A percentile compares a stretch with the other conserved stretches of the same genome.
phyloP scores from a whole-genome alignment of 2,329 filamentous ascomycete genomes.

The Exophiala sp. region DNA sequence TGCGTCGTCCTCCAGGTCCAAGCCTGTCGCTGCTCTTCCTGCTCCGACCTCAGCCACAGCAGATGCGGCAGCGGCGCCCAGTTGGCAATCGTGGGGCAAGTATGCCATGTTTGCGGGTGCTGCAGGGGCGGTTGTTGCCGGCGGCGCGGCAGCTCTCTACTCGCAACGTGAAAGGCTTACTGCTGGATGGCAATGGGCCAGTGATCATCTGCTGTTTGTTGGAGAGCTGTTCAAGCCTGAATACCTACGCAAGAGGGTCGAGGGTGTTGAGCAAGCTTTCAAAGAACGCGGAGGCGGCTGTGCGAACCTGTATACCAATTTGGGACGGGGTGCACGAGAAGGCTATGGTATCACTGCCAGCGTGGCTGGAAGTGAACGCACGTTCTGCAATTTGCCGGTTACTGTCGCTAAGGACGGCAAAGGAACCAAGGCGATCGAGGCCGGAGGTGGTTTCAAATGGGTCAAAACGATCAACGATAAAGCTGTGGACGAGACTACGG shows the following conservation, averaged over 20 bases:
- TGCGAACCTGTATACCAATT: conserved; percentile 79
- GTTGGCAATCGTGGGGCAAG: conserved; percentile 78
- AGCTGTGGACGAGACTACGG: conserved; percentile 71
- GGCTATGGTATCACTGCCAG: conserved; percentile 47
- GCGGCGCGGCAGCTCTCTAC: conserved; percentile 81
- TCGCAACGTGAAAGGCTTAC: conserved; percentile 76
- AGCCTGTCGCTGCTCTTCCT: conserved; percentile 28
- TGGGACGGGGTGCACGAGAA: conserved; percentile 64
- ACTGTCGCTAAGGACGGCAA: conserved; percentile 19
- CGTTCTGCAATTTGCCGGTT: conserved; percentile 78
- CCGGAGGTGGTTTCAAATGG: conserved; percentile 55
- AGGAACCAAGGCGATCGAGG: conserved; percentile 27
- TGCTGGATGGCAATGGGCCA: conserved; percentile 74
- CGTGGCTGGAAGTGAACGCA: conserved; percentile 60
- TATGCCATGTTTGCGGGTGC: conserved; percentile 84
- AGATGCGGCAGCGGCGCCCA: conserved; percentile 46
- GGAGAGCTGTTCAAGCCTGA: conserved; percentile 81
- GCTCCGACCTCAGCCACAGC: conserved; percentile 32
- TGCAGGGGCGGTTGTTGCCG: conserved; percentile 72
- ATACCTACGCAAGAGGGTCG: conserved; percentile 72
- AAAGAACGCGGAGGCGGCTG: conserved; percentile 45
- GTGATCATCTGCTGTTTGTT: conserved; percentile 89
- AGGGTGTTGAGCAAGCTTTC: conserved; percentile 62
- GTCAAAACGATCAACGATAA: conserved; percentile 71
- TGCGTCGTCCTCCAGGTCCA: conserved; percentile 21